Evolutionary conservation across 164 flowering plant species (phyloP), one percentile per base, ranked within the genome.

Genomic region (Berberis thunbergii): DNA sequence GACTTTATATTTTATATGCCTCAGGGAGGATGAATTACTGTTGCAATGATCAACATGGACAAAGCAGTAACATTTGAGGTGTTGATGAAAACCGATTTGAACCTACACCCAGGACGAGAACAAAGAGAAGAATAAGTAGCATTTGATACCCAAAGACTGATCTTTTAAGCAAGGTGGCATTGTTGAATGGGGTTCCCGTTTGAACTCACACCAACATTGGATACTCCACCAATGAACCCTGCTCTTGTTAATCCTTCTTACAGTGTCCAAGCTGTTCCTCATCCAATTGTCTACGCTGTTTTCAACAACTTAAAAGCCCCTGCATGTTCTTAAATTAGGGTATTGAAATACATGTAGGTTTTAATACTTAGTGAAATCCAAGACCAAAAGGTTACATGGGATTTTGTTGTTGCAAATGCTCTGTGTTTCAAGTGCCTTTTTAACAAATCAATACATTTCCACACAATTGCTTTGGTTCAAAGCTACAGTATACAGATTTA

Each of bases 31-130:
- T 88, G 85, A 2, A 72, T 87, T 52, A 65, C 83, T 26, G 3
- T 83, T 1, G 69, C 82, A 4, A 50, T 83, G 54, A 85, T 83
- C 68, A 87, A 83, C 74, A 70, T 87, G 79, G 75, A 81, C 45
- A 82, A 79, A 41, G 69, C 75, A 0, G 78, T 84, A 1, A 38
- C 77, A 4, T 79, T 75, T 57, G 44, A 72, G 2, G 70, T 82
- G 7, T 13, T 65, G 1, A 46, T 79, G 1, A 60, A 3, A 1
- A 64, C 69, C 42, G 85, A 83, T 49, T 1, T 57, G 52, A 78
- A 82, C 62, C n/a, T 79, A 41, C 40, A 72, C 26, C 73, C 74
- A 49, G 70, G 49, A 26, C 56, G 10, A 57, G 42, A 55, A n/a
- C 44, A 41, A 8, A 79, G 84, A 64, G 80, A 77, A 46, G 87